Evolutionary conservation across 2,329 filamentous ascomycete species (phyloP).

Genomic region (Intubia oerlemansii): DNA sequence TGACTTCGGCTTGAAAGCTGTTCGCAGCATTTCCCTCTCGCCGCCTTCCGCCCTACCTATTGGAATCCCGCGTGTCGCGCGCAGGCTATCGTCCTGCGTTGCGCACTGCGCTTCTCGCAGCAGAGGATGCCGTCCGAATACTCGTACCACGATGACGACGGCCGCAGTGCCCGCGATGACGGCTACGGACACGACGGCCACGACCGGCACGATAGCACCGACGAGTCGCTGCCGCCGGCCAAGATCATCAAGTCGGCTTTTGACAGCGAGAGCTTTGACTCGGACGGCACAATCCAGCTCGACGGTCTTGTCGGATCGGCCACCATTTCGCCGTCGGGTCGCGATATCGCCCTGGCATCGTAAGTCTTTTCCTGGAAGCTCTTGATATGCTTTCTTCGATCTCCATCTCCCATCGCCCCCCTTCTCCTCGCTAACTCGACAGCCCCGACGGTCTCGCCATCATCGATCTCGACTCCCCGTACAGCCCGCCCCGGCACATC

Average conservation of each 20-base stretch:
- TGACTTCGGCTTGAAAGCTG: no score
- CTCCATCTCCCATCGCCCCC: no score
- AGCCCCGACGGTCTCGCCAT: conserved; percentile 73
- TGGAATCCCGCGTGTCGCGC: no score
- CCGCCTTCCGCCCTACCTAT: no score
- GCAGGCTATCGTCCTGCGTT: no score
- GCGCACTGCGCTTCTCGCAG: no score
- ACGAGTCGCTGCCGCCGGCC: conserved; percentile 32
- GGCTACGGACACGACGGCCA: conserved; percentile 15
- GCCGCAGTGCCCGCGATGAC: conserved; percentile 18
- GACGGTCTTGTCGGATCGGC: conserved; percentile 69
- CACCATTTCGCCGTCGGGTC: conserved; percentile 76
- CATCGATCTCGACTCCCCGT: conserved; percentile 78
- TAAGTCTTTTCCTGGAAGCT: conserved; percentile 14
- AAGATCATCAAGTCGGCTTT: conserved; percentile 47
- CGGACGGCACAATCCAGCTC: conserved; percentile 66
- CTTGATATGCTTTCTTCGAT: neutral
- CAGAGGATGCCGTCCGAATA: no score
- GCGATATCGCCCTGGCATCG: conserved; percentile 79
- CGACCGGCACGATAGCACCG: conserved; percentile 10
- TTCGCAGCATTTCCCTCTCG: no score
- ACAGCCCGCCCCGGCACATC: conserved; percentile 66
- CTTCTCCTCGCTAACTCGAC: no score
- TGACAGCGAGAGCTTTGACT: conserved; percentile 73
- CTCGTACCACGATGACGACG: no score